Base-by-base conservation (phyloP, 805 yeast species). In the Clavispora fructus region DNA sequence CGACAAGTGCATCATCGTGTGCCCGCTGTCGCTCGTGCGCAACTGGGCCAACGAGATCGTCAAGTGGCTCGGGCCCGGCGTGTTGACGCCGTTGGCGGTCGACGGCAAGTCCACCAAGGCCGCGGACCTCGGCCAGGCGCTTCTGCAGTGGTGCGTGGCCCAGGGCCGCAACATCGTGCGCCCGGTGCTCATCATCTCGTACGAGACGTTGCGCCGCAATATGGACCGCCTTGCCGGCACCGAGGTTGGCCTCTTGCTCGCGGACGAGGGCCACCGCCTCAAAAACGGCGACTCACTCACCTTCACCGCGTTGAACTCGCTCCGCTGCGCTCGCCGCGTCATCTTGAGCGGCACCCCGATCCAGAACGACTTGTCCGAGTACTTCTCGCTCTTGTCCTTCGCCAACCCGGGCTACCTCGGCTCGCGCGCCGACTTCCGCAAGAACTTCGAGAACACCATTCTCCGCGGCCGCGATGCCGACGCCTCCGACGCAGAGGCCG, bases 31-130 rank as follows among this genome's bases (percentile, higher is more conserved):
- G 9, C 71, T 92, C 55, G 99, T 92, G 28, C 77, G 89, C 47
- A 92, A 92, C 59, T 92, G 99, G 99, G 98, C 98, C 1, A 92
- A 94, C 61, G 99, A 92, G 66, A 79, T 92, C 43, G 79, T 82
- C 35, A 92, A 92, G 64, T 92, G 99, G 99, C 73, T 92, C 17
- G 99, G 99, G 0, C 86, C 85, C 54, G 96, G 94, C n/a, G 80
- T 87, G 0, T 61, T 92, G 7, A 82, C 94, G 1, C 94, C 97
- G 0, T 69, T 94, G 44, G 96, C 97, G 0, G 82, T 88, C 12
- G 98, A 94, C 62, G 99, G 99, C 10, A 91, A 90, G 60, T 74
- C 83, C 33, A 84, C 87, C 8, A 87, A 87, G 52, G 72, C 84
- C 4, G 66, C 77, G 1, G 91, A 87, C 16, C 78, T 92, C 11